Evolutionary conservation across 2,329 filamentous ascomycete genomes (phyloP), one percentile per base, ranked within the genome.

Genomic region (Hymenoscyphus infarciens): DNA sequence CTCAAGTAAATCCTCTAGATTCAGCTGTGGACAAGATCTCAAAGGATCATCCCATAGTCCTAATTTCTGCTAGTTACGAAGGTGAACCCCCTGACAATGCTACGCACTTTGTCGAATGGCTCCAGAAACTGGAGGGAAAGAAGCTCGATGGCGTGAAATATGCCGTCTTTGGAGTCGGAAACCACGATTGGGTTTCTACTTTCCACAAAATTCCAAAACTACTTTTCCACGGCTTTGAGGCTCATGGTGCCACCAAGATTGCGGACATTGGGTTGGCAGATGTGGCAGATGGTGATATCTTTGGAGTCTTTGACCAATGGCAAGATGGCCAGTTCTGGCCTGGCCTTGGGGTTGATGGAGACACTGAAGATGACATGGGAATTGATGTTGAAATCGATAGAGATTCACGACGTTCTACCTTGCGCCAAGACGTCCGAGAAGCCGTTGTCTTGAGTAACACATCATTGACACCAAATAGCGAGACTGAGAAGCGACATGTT

Each of bases 51-150:
- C 88, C 89, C 0, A 80, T 89, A 0, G 77, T 91, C 27, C 80
- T 92, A 57, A 81, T 93, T 65, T 87, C 86, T 0, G 83, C 89
- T 0, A 87, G 85, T 1, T 93, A 92, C 68, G 89, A 93, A 69
- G 90, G 90, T 0, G 81, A 90, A 61, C 87, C 90, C 0, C 84
- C 89, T 0, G 87, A 91, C 64, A 92, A 93, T 65, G 90, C 89
- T 0, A 80, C 78, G 0, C 81, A 84, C 57, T 92, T 92, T 69
- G 81, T 87, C 27, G 77, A 81, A 19, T 92, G 89, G 89, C 74
- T 92, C 5, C 79, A 85, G 66, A 64, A 67, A 5, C 10, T 69
- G 11, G 31, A 61, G 16, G 63, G 56, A 5, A 76, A 81, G 3
- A 77, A 81, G 58, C 72, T 90, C 25, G 76, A 83, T 8, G 81